A percentile compares a stretch with the other conserved stretches of the same genome.
phyloP scores from a whole-genome alignment of 352 stramenopile genomes.

The Globisporangium polare region DNA sequence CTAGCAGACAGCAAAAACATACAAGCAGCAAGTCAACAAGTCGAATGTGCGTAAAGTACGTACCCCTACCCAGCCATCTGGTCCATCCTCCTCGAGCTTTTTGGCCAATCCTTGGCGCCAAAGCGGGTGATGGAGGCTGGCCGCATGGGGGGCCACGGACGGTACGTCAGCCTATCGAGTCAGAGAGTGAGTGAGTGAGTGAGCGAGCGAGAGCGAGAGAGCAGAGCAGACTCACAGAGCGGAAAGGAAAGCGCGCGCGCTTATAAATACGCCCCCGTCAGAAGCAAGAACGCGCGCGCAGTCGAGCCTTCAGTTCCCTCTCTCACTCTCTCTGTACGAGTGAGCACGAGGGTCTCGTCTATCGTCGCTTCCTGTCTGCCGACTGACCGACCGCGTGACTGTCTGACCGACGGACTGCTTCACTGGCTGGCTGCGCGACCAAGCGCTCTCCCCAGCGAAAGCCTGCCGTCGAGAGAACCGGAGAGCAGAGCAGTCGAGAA shows the following conservation, averaged over 20 bases:
- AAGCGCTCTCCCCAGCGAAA: background rate
- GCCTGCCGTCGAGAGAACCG: background rate
- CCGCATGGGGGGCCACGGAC: slow-evolving; percentile 2
- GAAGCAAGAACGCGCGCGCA: background rate
- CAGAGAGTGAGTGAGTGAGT: background rate
- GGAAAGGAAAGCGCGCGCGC: background rate
- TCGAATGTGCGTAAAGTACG: background rate
- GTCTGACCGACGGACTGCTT: background rate
- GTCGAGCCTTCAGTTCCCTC: background rate
- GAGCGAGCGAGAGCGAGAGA: background rate
- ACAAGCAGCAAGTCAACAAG: background rate
- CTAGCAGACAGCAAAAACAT: background rate
- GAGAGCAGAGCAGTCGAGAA: background rate
- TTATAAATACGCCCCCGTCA: slow-evolving; percentile 5
- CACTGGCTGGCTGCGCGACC: background rate
- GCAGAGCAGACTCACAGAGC: no score
- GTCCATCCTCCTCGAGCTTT: background rate
- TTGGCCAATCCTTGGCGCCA: background rate
- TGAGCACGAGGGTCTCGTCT: background rate
- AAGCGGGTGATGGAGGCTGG: background rate
- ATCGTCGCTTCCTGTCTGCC: background rate
- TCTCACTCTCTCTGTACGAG: slow-evolving; percentile 2
- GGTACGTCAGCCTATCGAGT: slow-evolving; percentile 6
- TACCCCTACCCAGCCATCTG: background rate
- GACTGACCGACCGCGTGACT: background rate